Base-by-base conservation (phyloP, 352 stramenopile species). In the Pythium brachiatum region DNA sequence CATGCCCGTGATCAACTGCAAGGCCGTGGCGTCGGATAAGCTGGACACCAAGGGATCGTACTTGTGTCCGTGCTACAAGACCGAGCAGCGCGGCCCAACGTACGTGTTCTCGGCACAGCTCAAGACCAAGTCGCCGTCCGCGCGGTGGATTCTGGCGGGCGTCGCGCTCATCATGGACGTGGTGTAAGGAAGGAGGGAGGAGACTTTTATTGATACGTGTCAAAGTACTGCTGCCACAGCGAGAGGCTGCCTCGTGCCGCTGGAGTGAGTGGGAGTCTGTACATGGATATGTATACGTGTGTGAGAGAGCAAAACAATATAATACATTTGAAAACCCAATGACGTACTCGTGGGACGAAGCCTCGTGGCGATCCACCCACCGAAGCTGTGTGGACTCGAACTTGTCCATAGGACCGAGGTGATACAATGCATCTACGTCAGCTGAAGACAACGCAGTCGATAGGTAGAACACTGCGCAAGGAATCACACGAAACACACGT, bases 1-100 rank as follows among this genome's bases (percentile, higher is more conserved):
- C 23, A 98, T 99, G 94, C 97, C 97, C 21, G 89, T 99, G 52
- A 98, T 99, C 71, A 98, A 99, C 73, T 97, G 98, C 69, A 98
- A 97, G 69, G 97, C 96, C 27, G 92, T 99, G 13, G 87, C 92
- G 0, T 74, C 88, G 7, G 96, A 99, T 67, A 98, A 98, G 61
- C 86, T 97, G 3, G 96, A 99, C 52, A 57, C 96, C 32, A 98
- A 97, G 53, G 96, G 94, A 3, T 84, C 98, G 26, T 99, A 97
- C 73, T 61, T 96, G 6, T 99, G 97, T 68, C 97, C 97, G 25
- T 94, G 89, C 47, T 99, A 99, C 83, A 99, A 98, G 78, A 99
- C 97, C 1, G 90, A 99, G 73, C 84, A 90, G 63, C 81, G 97
- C 41, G 97, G 97, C 12, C 94, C 97, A 1, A 99, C 96, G 18